These are phyloP conservation scores for Monosporascus ibericus DNA, from an alignment of 2,329 filamentous ascomycete genomes.

Conservation along the genomic window DNA sequence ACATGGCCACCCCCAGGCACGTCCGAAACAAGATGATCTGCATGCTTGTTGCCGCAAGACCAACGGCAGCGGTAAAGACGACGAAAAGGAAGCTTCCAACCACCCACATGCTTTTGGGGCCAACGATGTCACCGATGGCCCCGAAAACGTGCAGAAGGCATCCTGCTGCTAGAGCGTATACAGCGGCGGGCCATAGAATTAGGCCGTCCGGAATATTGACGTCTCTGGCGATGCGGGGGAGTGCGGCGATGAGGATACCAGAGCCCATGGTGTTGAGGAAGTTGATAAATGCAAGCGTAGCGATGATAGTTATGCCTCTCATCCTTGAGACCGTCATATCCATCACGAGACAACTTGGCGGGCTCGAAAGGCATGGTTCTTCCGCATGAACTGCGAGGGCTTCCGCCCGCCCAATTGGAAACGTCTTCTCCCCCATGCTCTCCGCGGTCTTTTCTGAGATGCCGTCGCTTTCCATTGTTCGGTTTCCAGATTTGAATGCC, in stretches of 20 bases:
- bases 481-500: neutral
- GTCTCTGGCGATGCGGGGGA: slow-evolving; percentile 32
- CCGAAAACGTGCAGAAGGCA: slow-evolving; percentile 29
- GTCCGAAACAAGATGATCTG: slow-evolving; percentile 33
- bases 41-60: slow-evolving; percentile 25
- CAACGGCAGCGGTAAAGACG: slow-evolving; percentile 28
- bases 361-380: neutral
- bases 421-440: neutral
- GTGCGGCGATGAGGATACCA: slow-evolving; percentile 30
- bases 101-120: slow-evolving; percentile 28
- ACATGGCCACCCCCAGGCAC: slow-evolving; percentile 27
- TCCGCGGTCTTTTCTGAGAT: neutral
- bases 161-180: slow-evolving; percentile 16
- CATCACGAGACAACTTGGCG: neutral
- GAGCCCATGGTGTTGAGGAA: slow-evolving; percentile 32
- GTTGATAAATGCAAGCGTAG: slow-evolving; percentile 27
- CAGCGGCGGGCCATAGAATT: slow-evolving; percentile 21
- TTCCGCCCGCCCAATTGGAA: neutral
- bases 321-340: slow-evolving; percentile 15
- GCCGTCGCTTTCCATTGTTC: neutral
- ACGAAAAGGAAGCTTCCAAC: slow-evolving; percentile 27
- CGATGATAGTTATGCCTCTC: slow-evolving; percentile 23
- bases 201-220: slow-evolving; percentile 23
- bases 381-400: neutral
- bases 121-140: slow-evolving; percentile 31